A percentile compares a stretch with the other conserved stretches of the same genome.
Evolutionary conservation across 2,329 filamentous ascomycete genomes (phyloP).

Genomic region (Periconia sp.): DNA sequence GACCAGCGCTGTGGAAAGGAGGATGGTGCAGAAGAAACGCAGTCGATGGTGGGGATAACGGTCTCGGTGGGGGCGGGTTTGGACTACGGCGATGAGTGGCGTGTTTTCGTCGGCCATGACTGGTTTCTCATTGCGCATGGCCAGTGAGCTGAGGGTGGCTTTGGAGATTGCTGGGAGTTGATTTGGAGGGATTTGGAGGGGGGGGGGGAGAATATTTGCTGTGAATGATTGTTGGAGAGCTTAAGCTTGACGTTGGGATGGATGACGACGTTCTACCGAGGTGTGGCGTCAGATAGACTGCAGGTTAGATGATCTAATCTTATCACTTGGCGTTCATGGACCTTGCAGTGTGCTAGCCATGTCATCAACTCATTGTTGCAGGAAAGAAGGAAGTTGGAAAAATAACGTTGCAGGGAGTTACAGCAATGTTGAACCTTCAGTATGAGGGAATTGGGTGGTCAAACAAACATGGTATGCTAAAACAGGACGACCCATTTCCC

Average conservation of each 20-base stretch:
- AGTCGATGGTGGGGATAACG: conserved; percentile 57
- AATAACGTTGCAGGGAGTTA: too few relatives aligned
- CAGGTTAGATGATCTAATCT: not conserved
- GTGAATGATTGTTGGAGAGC: too few relatives aligned
- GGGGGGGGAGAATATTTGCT: not conserved
- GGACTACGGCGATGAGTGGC: conserved; percentile 67
- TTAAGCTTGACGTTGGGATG: not conserved
- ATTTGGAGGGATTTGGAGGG: not conserved
- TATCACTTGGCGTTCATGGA: not conserved
- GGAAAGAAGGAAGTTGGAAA: too few relatives aligned
- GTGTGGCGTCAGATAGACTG: not conserved
- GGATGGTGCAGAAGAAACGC: conserved; percentile 68
- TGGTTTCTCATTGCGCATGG: conserved; percentile 26
- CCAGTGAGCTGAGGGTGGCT: not conserved
- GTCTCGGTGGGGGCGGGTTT: conserved; percentile 55
- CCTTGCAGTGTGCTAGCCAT: not conserved
- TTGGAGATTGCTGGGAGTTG: not conserved
- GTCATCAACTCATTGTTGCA: too few relatives aligned
- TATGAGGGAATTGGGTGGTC: too few relatives aligned
- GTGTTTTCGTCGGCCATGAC: conserved; percentile 60
- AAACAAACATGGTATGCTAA: too few relatives aligned
- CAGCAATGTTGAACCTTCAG: too few relatives aligned
- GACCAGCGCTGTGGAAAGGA: conserved; percentile 44
- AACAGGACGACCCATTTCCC: too few relatives aligned
- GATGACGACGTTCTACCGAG: not conserved